Base-by-base conservation (phyloP, 179 eudicot genomes). In the Carnegiea gigantea region DNA sequence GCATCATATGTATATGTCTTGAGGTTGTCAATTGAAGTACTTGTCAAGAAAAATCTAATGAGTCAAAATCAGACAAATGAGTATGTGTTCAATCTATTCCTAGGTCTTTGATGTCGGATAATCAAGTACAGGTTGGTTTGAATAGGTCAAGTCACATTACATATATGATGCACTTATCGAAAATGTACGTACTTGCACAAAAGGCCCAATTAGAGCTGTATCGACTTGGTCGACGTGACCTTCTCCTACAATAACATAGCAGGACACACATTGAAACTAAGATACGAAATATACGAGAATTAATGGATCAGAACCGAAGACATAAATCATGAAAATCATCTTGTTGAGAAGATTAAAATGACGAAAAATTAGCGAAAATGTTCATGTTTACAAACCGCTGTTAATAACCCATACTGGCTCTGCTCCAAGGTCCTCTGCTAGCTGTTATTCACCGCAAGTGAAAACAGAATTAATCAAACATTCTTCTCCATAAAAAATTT, bases 341-440 rank as follows among this genome's bases (percentile, higher is more conserved):
- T 44, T 53, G n/a, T 57, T 4, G 62, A 11, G 53, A 9, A 13
- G 53, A 48, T 11, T 48, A 48, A 48, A 2, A 48, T 15, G 9
- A 1, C 0, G 53, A 48, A 48, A 48, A 48, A 40, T 48, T 48
- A 48, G 30, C 6, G 46, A 12, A 9, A 26, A 76, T 70, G 28
- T 49, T 71, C 26, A 36, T 5, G 26, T 73, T 33, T 30, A 68
- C 65, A 6, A 79, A 87, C 95, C 95, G 78, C 53, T 88, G 82
- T 90, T 90, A 67, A 90, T 82, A 18, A 92, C 95, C 93, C 95
- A 92, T 23, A 92, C 83, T 3, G 95, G 91, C 78, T 76, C 79
- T 76, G 90, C 89, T 68, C 85, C 89, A 70, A 92, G 88, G 76
- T 92, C 95, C 83, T 92, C 93, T 33, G 93, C 93, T 72, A 89